Evolutionary conservation across 306 rosid genomes (phyloP).

Genomic region (Ormosia emarginata): DNA sequence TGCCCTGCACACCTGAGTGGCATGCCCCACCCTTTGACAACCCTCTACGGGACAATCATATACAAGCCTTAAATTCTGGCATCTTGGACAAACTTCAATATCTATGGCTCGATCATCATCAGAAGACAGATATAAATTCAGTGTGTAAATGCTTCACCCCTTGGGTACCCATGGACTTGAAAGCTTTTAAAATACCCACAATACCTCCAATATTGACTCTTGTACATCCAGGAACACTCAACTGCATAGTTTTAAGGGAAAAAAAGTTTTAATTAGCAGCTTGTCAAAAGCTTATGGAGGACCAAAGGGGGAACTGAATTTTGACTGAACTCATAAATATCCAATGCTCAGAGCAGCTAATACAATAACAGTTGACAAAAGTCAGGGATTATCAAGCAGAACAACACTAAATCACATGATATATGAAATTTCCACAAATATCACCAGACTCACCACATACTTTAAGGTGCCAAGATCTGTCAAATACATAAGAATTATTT

Average conservation of each 20-base stretch:
- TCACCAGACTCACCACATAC: neutral
- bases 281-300: neutral
- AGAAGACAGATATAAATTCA: conserved; percentile 63
- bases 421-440: neutral
- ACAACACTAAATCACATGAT: neutral
- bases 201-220: conserved; percentile 79
- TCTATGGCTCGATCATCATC: conserved; percentile 75
- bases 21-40: conserved; percentile 52
- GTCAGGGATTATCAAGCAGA: neutral
- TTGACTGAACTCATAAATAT: neutral
- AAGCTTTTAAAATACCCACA: conserved; percentile 56
- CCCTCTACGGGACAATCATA: conserved; percentile 81
- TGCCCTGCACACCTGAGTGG: conserved; percentile 63
- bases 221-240: conserved; percentile 89
- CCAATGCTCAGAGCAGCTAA: neutral
- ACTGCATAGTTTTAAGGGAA: conserved; percentile 42
- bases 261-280: conserved; percentile 17
- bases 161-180: conserved; percentile 49
- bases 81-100: conserved; percentile 76
- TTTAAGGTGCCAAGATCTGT: conserved; percentile 14
- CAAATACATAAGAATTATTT: neutral
- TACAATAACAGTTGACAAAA: neutral
- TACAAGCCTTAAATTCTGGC: conserved; percentile 75
- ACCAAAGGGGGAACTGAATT: neutral
- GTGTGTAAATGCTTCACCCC: conserved; percentile 75